phyloP scores from a whole-genome alignment of 768 basidiomycete species.

The Hericium erinaceus region DNA sequence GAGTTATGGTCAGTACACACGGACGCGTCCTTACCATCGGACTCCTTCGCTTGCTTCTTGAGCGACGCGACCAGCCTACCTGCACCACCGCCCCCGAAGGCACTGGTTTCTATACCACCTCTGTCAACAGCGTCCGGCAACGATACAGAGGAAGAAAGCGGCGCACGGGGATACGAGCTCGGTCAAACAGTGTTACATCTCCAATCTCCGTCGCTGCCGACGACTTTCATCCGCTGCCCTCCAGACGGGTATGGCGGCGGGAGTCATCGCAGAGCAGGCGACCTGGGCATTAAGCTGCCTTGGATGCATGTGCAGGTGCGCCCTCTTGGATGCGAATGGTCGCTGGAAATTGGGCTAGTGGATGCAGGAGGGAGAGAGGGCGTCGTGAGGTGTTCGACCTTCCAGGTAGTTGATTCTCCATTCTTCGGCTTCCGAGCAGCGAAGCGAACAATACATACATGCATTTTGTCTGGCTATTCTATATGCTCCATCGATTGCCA shows the following conservation, averaged over 20 bases:
- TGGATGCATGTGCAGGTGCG: constrained; percentile 76
- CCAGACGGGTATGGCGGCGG: constrained; percentile 15
- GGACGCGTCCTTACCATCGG: constrained; percentile 44
- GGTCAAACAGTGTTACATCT: constrained; percentile 69
- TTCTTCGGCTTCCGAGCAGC: constrained; percentile 4
- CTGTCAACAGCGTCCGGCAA: constrained; percentile 19
- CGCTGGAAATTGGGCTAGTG: constrained; percentile 66
- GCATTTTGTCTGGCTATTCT: too few relatives aligned
- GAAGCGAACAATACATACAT: constrained; percentile 8
- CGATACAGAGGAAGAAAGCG: constrained; percentile 9
- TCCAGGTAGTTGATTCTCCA: constrained; percentile 46
- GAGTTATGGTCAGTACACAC: constrained; percentile 39
- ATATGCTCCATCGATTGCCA: too few relatives aligned
- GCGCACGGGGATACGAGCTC: constrained; percentile 26
- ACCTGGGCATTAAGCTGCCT: constrained; percentile 53
- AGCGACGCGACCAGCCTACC: constrained; percentile 46
- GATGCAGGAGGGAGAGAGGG: constrained; percentile 55
- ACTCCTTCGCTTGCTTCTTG: constrained; percentile 58
- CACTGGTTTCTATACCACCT: constrained; percentile 31
- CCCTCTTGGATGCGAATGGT: constrained; percentile 58
- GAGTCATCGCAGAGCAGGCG: constrained; percentile 13
- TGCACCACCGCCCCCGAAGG: constrained; percentile 35
- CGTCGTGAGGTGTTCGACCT: constrained; percentile 61
- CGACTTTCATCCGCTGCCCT: constrained; percentile 62
- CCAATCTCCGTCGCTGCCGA: constrained; percentile 64